Percentiles rank a stretch among this genome's conserved stretches.
Evolutionary conservation across 805 yeast genomes (phyloP).

Genomic region (Wickerhamiella cacticola): DNA sequence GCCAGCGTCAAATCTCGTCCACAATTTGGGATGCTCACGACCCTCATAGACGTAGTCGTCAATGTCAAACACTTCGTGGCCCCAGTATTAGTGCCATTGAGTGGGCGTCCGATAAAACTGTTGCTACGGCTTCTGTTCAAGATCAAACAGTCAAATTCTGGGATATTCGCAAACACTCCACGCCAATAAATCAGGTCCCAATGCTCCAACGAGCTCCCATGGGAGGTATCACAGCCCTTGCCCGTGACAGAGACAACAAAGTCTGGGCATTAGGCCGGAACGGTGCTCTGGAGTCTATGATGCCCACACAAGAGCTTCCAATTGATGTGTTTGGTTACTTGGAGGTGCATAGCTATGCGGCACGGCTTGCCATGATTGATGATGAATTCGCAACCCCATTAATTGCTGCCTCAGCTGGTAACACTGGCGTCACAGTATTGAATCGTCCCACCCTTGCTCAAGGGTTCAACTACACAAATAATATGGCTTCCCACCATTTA

Average conservation of each 20-base stretch:
- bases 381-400: neutral
- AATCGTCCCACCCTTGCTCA: neutral
- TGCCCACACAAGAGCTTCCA: neutral
- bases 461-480: neutral
- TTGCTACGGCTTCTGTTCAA: constrained; percentile 5
- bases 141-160: constrained; percentile 10
- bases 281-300: constrained; percentile 6
- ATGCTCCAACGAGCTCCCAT: neutral
- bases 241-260: constrained; percentile 2
- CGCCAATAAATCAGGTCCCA: neutral
- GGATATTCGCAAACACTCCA: constrained; percentile 4
- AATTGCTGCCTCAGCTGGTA: constrained; percentile 1
- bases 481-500: neutral
- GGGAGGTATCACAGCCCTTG: neutral
- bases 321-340: neutral
- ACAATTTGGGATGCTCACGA: constrained; percentile 8
- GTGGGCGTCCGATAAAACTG: neutral
- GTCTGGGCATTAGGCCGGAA: constrained; percentile 7
- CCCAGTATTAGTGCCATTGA: constrained; percentile 3
- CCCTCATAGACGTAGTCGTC: constrained; percentile 1
- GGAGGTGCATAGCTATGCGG: neutral
- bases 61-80: neutral
- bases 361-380: neutral
- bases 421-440: neutral
- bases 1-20: neutral